A percentile compares a stretch with the other conserved stretches of the same genome.
phyloP scores from a whole-genome alignment of 208 protist genomes.

The Herpetomonas samuelpessoai region DNA sequence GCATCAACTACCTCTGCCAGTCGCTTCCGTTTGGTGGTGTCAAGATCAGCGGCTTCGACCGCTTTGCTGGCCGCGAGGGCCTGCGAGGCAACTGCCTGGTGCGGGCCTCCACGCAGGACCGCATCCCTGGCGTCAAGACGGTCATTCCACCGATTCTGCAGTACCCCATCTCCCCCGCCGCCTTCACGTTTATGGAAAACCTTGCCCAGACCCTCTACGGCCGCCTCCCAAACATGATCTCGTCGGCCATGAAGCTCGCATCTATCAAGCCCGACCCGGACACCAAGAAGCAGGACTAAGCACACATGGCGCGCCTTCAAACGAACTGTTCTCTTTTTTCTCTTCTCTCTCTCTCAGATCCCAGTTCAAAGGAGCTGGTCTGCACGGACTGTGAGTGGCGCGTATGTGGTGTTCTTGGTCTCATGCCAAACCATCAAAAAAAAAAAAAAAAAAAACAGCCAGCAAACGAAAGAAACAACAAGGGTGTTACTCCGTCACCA shows the following conservation, averaged over 20 bases:
- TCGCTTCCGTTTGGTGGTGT: slow-evolving; percentile 95
- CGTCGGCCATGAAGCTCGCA: slow-evolving; percentile 45
- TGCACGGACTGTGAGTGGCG: no score
- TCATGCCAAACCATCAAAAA: slow-evolving; percentile 5
- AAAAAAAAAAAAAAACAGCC: not conserved
- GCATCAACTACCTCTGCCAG: slow-evolving; percentile 95
- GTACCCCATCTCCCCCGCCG: slow-evolving; percentile 71
- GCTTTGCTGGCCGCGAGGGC: slow-evolving; percentile 93
- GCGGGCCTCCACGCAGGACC: slow-evolving; percentile 77
- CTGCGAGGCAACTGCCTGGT: slow-evolving; percentile 91
- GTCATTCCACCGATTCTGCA: slow-evolving; percentile 76
- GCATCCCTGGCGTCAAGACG: slow-evolving; percentile 87
- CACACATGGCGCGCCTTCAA: no score
- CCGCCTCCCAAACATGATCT: slow-evolving; percentile 41
- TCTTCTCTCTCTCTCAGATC: not conserved
- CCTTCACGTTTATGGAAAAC: slow-evolving; percentile 84
- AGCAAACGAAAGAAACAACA: not conserved
- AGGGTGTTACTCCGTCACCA: no score
- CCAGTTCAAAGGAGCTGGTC: no score
- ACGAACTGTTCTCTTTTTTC: not conserved
- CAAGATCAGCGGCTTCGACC: slow-evolving; percentile 95
- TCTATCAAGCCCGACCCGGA: slow-evolving; percentile 37
- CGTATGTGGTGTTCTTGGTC: no score
- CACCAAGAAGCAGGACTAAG: slow-evolving; percentile 26
- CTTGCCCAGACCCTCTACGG: slow-evolving; percentile 75